Base-by-base conservation (phyloP, 257 asterid species). In the Solanum bulbocastanum region DNA sequence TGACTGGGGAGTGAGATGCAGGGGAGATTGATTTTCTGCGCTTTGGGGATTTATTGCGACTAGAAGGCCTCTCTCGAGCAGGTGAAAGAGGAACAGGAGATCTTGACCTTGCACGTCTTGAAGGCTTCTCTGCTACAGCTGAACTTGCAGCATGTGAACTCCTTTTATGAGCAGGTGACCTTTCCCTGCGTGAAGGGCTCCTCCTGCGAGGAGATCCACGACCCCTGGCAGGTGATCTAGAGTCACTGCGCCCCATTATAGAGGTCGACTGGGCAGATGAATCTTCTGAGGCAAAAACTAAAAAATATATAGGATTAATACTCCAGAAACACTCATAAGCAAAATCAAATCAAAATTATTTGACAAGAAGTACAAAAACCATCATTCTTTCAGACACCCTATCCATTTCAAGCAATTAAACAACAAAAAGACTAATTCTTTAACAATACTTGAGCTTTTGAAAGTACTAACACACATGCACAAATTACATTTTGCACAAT, bases 181-280 rank as follows among this genome's bases (percentile, higher is more conserved):
- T 89, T 87, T 94, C 98, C 88, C 95, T 95, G 22, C 89, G 87
- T 18, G 94, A 87, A 42, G 96, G 90, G 87, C 91, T 92, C 91
- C 92, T 92, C 87, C 90, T 90, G 68, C 89, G 92, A 91, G 98
- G 95, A 87, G 98, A 91, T 69, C 91, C 93, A 73, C 88, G 93
- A 23, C 85, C 90, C 89, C 94, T 90, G 62, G 88, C 92, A 84
- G 98, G 96, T 44, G 99, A 95, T 73, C 87, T 92, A 12, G 94
- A 94, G 91, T 90, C 83, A 52, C 76, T 73, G 75, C 91, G 96
- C 52, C 94, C 98, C 99, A 95, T 96, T 58, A 86, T 30, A 44
- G 62, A 86, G 46, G 49, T 88, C 6, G 5, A 56, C 25, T 86
- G 10, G 69, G 9, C 66, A 16, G 52, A 71, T n/a, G 35, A 86